phyloP scores from a whole-genome alignment of 768 basidiomycete genomes.

The Daedalea quercina region DNA sequence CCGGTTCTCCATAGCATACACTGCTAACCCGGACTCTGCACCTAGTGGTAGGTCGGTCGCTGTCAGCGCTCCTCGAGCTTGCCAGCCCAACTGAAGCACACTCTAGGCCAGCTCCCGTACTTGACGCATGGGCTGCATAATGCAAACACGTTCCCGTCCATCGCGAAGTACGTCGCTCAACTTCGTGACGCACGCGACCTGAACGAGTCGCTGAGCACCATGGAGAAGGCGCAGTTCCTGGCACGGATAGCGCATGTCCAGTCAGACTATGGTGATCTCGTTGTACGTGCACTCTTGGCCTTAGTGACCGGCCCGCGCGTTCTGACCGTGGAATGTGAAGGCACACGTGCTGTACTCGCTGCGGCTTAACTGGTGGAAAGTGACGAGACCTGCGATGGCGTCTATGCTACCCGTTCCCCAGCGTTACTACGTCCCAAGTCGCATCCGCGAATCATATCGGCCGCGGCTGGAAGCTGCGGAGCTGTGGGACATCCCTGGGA shows the following conservation, averaged over 20 bases:
- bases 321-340: conserved; percentile 27
- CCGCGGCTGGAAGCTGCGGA: conserved; percentile 56
- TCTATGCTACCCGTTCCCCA: conserved; percentile 60
- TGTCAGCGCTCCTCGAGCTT: not conserved
- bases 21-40: conserved; percentile 63
- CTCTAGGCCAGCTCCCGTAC: conserved; percentile 65
- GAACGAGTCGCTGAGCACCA: conserved; percentile 38
- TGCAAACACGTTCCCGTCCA: conserved; percentile 49
- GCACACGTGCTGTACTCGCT: conserved; percentile 58
- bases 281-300: conserved; percentile 37
- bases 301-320: not conserved
- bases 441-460: conserved; percentile 51
- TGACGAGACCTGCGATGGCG: conserved; percentile 50
- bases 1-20: conserved; percentile 55
- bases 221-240: conserved; percentile 44
- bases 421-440: conserved; percentile 63
- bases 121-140: conserved; percentile 49
- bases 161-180: conserved; percentile 58
- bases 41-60: conserved; percentile 54
- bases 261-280: conserved; percentile 58
- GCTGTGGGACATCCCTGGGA: conserved; percentile 45
- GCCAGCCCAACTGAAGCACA: not conserved
- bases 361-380: conserved; percentile 51
- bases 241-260: conserved; percentile 68
- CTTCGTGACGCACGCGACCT: conserved; percentile 37